phyloP scores from a whole-genome alignment of 1,284 basidiomycete species.

The Kalmanozyma brasiliensis region DNA sequence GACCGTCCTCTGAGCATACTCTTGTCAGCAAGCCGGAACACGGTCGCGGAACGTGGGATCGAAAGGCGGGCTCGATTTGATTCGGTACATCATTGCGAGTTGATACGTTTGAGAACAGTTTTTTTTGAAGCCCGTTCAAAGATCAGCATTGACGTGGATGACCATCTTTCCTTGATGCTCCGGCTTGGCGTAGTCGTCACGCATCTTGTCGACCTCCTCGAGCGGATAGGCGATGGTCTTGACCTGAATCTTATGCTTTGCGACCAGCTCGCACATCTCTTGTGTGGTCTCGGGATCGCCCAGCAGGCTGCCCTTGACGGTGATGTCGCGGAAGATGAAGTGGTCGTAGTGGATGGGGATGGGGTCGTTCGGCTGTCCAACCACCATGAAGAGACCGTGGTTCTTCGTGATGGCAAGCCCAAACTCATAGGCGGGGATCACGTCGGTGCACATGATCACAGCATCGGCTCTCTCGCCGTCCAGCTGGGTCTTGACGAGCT shows the following conservation, averaged over 20 bases:
- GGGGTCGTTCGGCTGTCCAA: constrained; percentile 47
- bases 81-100: too few relatives aligned
- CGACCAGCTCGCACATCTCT: constrained; percentile 53
- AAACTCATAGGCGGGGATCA: constrained; percentile 30
- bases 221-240: constrained; percentile 41
- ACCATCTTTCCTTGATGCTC: constrained; percentile 45
- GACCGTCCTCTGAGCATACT: too few relatives aligned
- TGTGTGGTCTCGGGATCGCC: constrained; percentile 39
- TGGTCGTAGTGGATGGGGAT: constrained; percentile 48
- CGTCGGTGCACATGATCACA: constrained; percentile 48
- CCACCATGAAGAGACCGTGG: constrained; percentile 48
- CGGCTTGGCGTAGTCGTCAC: constrained; percentile 27
- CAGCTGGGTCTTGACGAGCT: constrained; percentile 17
- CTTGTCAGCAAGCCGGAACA: too few relatives aligned
- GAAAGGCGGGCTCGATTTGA: too few relatives aligned
- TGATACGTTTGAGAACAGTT: too few relatives aligned
- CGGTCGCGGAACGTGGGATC: too few relatives aligned
- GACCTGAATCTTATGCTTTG: constrained; percentile 38
- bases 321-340: constrained; percentile 54
- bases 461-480: constrained; percentile 40
- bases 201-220: constrained; percentile 44
- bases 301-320: constrained; percentile 44
- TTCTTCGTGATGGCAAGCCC: constrained; percentile 41
- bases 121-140: constrained; percentile 4
- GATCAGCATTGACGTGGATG: constrained; percentile 16